phyloP scores from a whole-genome alignment of 2,329 filamentous ascomycete species.

The Pyrenochaeta sp. region DNA sequence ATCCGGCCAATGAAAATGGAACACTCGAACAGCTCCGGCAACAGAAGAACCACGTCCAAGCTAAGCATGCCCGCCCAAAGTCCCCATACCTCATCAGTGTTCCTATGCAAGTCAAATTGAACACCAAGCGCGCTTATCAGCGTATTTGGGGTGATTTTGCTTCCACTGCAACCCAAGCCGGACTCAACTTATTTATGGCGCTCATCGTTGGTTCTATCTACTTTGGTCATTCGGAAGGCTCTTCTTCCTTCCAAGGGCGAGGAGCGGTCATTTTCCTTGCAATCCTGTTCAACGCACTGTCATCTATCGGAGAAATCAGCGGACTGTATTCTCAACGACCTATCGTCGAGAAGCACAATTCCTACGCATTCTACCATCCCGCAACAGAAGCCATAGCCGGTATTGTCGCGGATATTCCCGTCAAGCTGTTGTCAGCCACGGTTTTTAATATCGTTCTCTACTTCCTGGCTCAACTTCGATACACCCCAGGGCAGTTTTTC shows the following conservation, averaged over 20 bases:
- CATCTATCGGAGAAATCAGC: slow-evolving; percentile 62
- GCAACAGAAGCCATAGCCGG: slow-evolving; percentile 84
- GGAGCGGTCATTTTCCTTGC: slow-evolving; percentile 69
- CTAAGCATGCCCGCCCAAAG: slow-evolving; percentile 61
- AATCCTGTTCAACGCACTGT: slow-evolving; percentile 67
- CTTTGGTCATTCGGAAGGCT: slow-evolving; percentile 60
- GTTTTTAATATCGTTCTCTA: slow-evolving; percentile 83
- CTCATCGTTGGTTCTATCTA: slow-evolving; percentile 71
- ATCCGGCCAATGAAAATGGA: slow-evolving; percentile 53
- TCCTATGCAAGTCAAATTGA: slow-evolving; percentile 53
- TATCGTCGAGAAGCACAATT: slow-evolving; percentile 87
- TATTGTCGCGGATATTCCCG: slow-evolving; percentile 84
- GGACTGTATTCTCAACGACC: slow-evolving; percentile 80
- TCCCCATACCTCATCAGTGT: slow-evolving; percentile 68
- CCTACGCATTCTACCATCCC: slow-evolving; percentile 89
- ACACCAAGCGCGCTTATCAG: slow-evolving; percentile 43
- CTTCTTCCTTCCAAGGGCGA: slow-evolving; percentile 62
- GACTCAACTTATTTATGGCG: slow-evolving; percentile 63
- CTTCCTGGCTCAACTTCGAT: slow-evolving; percentile 82
- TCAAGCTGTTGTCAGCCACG: slow-evolving; percentile 75
- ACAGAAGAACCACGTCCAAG: slow-evolving; percentile 61
- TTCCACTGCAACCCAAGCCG: slow-evolving; percentile 45
- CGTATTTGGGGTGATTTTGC: slow-evolving; percentile 45
- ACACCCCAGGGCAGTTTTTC: slow-evolving; percentile 80
- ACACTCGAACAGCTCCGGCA: slow-evolving; percentile 45